Evolutionary conservation across 2,329 filamentous ascomycete species (phyloP), one percentile per base, ranked within the genome.

Genomic region (Coccinonectria pachysandricola): DNA sequence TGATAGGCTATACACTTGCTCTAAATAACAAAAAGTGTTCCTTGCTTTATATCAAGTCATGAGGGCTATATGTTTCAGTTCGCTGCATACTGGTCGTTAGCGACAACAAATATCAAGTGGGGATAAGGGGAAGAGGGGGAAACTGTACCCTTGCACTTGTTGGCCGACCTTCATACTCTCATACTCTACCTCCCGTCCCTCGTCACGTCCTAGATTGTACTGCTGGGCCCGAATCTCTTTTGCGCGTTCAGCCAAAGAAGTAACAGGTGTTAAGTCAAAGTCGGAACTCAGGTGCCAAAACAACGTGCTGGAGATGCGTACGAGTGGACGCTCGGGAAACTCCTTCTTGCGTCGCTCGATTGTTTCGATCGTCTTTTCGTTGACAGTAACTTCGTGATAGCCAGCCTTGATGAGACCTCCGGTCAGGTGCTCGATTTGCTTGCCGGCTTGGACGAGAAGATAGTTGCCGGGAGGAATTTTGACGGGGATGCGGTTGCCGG

Each of bases 211-310:
- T 1, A 63, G 45, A 22, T 56, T 54, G 16, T 58, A 54, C 51
- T 71, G 63, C 42, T 62, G 55, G 3, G 53, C 56, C 19, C 66
- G 51, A 3, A 73, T 50, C 21, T 43, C 43, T 24, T 40, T 49
- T 5, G 69, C 68, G 36, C 52, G 51, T 21, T 60, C 58, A 1
- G 50, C 59, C 19, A 73, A 54, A 27, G 46, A 48, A 1, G 64
- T 62, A 21, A 75, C 56, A 2, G 71, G 71, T 3, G 42, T 49
- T 6, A 75, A 50, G 30, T 74, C 67, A 30, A 63, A 63, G 40
- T 75, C 71, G 11, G 66, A 71, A 21, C 59, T 61, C 14, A 75
- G 52, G 27, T 75, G 71, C 64, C 68, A 75, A 53, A 75, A 75
- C 30, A 74, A 58, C 3, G 71, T 75, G 24, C 66, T 71, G 18